These are phyloP conservation scores for Trypanosoma cruzi DNA, from an alignment of 208 protist genomes.

Conservation along the genomic window DNA sequence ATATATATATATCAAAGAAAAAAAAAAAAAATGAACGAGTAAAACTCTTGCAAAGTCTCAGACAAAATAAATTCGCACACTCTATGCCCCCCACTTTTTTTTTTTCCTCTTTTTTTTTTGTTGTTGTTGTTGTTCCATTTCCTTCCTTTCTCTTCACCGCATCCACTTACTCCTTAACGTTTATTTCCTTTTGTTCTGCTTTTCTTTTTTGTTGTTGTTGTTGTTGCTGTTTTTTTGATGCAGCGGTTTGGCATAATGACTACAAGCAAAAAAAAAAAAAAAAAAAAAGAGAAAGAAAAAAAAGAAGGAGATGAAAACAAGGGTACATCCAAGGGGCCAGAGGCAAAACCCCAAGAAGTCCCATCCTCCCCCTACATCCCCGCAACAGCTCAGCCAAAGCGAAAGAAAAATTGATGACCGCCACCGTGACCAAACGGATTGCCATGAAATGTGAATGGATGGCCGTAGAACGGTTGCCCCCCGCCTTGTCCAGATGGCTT, in stretches of 20 bases:
- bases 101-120: constrained; percentile 3
- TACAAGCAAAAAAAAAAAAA: neutral
- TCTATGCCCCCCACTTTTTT: constrained; percentile 3
- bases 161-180: neutral
- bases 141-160: neutral
- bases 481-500: constrained; percentile 60
- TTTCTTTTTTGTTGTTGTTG: constrained; percentile 24
- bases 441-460: constrained; percentile 51
- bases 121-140: no score
- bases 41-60: neutral
- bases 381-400: constrained; percentile 26
- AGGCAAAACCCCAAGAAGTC: neutral
- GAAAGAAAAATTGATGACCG: constrained; percentile 62
- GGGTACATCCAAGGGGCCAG: neutral
- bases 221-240: no score
- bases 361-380: neutral
- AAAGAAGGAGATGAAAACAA: constrained; percentile 8
- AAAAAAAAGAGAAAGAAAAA: constrained; percentile 5
- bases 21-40: neutral
- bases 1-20: neutral
- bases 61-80: neutral
- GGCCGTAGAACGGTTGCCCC: constrained; percentile 58
- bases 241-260: no score
- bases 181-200: constrained; percentile 12
- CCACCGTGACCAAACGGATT: constrained; percentile 32